Evolutionary conservation across 192 early-diverging fungal genomes (phyloP), one percentile per base, ranked within the genome.

Genomic region (Coemansia sp.): DNA sequence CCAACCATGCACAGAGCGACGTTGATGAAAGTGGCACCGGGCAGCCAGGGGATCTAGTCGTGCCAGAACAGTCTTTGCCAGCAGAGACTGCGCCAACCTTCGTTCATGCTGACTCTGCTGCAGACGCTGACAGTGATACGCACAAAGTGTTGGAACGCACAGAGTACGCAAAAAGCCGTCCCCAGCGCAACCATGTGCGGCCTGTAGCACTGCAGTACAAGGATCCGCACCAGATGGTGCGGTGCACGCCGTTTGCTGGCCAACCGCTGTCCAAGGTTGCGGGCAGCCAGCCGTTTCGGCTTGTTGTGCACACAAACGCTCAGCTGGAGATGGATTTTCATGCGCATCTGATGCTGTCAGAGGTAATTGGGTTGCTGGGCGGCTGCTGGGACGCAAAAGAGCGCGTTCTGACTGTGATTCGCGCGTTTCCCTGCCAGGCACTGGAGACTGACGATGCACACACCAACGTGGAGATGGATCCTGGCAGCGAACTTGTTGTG

Each of bases 381-480:
- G 94, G 94, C 6, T 60, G 68, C 38, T 96, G 92, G 91, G 66
- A 86, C 46, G 46, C 71, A 16, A 45, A 68, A 10, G 60, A 23
- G 28, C 44, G 62, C 70, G 86, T 80, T 18, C 77, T 91, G 66
- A 69, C 67, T 5, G 81, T 94, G 43, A 71, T 81, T 16, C 77
- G 84, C 0, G 90, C 89, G 0, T 89, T 86, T 43, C 91, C 91
- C 7, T 94, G 92, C 62, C 82, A 83, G 25, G 89, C 90, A 5
- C 60, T 94, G 16, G 85, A 86, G 25, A 83, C 85, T 2, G 84
- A 83, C 4, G 86, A 90, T 18, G 84, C 87, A 38, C 76, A 84
- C 51, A 81, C 90, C 38, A 93, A 93, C 57, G 94, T 96, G 4
- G 94, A 96, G 54, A 90, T 95, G 86, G 91, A 92, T 54, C 93